These are phyloP conservation scores for Teunomyces cretensis DNA, from an alignment of 805 yeast genomes.

Conservation along the genomic window DNA sequence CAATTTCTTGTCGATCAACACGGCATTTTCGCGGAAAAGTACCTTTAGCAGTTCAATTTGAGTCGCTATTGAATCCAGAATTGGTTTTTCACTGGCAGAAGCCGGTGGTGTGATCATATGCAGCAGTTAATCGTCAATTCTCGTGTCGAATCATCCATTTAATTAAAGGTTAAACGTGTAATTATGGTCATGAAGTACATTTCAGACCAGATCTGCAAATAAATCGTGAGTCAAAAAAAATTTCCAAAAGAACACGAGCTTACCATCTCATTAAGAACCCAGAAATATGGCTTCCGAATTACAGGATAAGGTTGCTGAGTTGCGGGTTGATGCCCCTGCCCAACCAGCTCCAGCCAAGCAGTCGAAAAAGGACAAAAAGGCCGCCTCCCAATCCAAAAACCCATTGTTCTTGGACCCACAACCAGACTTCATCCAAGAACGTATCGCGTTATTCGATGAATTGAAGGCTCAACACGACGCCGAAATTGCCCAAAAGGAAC, in stretches of 20 bases:
- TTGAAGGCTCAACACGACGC: constrained; percentile 77
- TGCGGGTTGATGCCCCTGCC: constrained; percentile 29
- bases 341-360: constrained; percentile 15
- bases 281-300: constrained; percentile 20
- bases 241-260: constrained; percentile 1
- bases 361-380: constrained; percentile 32
- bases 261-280: background rate
- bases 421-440: constrained; percentile 80
- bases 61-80: background rate
- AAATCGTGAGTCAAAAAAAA: background rate
- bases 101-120: constrained; percentile 6
- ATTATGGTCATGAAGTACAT: background rate
- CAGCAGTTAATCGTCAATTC: background rate
- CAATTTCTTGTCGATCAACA: constrained; percentile 8
- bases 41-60: constrained; percentile 12
- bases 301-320: constrained; percentile 47
- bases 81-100: background rate
- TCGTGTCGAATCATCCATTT: background rate
- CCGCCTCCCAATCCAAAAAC: constrained; percentile 14
- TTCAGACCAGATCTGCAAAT: background rate
- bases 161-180: background rate
- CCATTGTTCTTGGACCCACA: constrained; percentile 61
- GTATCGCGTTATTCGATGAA: constrained; percentile 76
- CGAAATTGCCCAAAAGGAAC: constrained; percentile 58
- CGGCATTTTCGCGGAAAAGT: constrained; percentile 10